Evolutionary conservation across 495 filamentous ascomycete species (phyloP), one percentile per base, ranked within the genome.

Genomic region (Penicillium nucicola): DNA sequence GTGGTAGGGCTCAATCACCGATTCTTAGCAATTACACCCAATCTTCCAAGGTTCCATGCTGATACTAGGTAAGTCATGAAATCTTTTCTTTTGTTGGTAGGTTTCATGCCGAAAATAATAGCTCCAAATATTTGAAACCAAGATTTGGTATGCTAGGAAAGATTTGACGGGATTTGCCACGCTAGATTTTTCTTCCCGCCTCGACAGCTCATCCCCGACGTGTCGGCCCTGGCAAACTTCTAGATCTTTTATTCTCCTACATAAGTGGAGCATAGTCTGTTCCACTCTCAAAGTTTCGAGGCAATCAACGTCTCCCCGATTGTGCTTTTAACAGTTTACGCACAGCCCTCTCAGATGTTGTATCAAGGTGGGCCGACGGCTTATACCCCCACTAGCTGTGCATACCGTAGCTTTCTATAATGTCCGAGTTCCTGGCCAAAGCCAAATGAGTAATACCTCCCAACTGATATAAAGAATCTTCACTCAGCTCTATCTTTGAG

Each of bases 1-100:
- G 12, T 20, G 18, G 35, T 48, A 48, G 45, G 46, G 46, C 36
- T 48, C 22, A 40, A 12, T 40, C 23, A 40, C 18, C 37, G n/a
- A n/a, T n/a, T n/a, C n/a, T n/a, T n/a, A n/a, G n/a, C n/a, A n/a
- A n/a, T n/a, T n/a, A n/a, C n/a, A n/a, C n/a, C n/a, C n/a, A n/a
- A n/a, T n/a, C n/a, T n/a, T n/a, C n/a, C n/a, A n/a, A n/a, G n/a
- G n/a, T n/a, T n/a, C n/a, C 5, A 22, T 22, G 20, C 20, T 22
- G 20, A 22, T 5, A 3, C 20, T 22, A 5, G 2, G 10, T 28
- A 8, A 8, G 5, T 28, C 25, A 8, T 28, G 10, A 9, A 6
- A 6, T 28, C 5, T 28, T 28, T 28, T 28, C 5, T 28, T 9
- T 8, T 6, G 20, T 22, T 9, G 6, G 1, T 28, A 8, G 25